Conservation (phyloP, 345 rosid species). For the Leavenworthia alabamica region DNA sequence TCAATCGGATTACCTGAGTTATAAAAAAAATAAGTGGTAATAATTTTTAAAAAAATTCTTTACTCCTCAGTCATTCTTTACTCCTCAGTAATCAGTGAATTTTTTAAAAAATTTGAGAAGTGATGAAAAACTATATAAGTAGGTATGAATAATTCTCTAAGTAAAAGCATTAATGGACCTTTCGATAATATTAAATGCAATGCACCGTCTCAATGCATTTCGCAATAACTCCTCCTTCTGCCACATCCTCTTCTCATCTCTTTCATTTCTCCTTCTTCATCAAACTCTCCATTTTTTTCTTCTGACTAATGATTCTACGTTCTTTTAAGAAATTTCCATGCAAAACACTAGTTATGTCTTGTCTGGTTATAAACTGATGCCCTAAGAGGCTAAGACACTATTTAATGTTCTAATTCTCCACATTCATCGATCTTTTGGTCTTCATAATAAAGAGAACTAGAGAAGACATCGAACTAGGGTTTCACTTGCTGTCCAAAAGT, state of each 20-base stretch:
- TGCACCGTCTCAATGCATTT: conserved; percentile 60
- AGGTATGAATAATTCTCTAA: conserved; percentile 26
- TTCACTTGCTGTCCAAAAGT: conserved; percentile 6
- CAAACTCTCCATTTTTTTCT: conserved; percentile 18
- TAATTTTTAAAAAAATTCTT: background rate
- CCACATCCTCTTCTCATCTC: conserved; percentile 37
- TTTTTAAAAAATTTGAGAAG: background rate
- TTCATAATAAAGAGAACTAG: background rate
- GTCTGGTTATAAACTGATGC: background rate
- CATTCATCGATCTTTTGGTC: background rate
- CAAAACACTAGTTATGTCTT: conserved; percentile 1
- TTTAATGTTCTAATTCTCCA: background rate
- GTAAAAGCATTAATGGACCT: conserved; percentile 31
- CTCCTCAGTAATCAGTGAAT: too few relatives aligned
- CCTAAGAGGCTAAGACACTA: background rate
- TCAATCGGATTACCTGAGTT: too few relatives aligned
- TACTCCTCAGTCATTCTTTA: background rate
- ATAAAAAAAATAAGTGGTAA: too few relatives aligned
- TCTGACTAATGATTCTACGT: background rate
- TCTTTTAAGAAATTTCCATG: background rate
- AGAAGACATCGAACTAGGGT: conserved; percentile 21
- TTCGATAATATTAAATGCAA: conserved; percentile 57
- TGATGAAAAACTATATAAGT: conserved; percentile 3
- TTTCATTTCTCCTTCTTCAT: conserved; percentile 16
- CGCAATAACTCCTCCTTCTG: conserved; percentile 60